Base-by-base conservation (phyloP, 192 early-diverging fungal genomes). In the Glomus cerebriforme region DNA sequence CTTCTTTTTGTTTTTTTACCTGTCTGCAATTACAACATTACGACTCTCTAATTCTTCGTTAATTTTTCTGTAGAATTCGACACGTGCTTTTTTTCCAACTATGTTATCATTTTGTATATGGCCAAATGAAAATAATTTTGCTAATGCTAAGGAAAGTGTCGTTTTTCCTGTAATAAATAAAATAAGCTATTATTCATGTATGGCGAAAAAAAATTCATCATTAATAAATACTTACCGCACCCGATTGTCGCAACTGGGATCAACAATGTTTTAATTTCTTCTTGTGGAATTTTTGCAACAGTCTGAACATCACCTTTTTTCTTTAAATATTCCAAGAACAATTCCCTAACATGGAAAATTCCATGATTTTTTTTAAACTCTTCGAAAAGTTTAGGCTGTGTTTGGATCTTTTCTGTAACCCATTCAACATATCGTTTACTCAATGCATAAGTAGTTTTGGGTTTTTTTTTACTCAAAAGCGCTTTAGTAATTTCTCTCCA, bases 401-500 rank as follows among this genome's bases (percentile, higher is more conserved):
- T 65, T 34, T 82, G 82, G 29, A 93, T 81, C 75, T 92, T 89
- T 27, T 83, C 27, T 62, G 83, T 82, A 13, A 94, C 90, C 94
- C 95, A 99, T 1, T 89, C 85, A 24, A 87, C 87, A 79, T 99
- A 99, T 24, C 83, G 71, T 70, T 86, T 83, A 49, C 90, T 95
- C 45, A 96, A 80, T 12, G 83, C 83, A 69, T 67, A 81, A 47
- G 70, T 78, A 17, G 47, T 29, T 27, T 49, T 78, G 31, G 75
- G 39, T 35, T 62, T 58, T 43, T 66, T 70, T 13, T 75, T 70
- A 22, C 15, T 35, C 75, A 94, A 77, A 1, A 96, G 72, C 22
- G 72, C 73, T 79, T 91, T 92, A 12, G 97, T 99, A 8, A 96
- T 79, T 79, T 98, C 96, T n/a, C 97, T 89, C 94, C 97, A 99